Conservation (phyloP, 345 rosid species). For the Gynandropsis gynandra region DNA sequence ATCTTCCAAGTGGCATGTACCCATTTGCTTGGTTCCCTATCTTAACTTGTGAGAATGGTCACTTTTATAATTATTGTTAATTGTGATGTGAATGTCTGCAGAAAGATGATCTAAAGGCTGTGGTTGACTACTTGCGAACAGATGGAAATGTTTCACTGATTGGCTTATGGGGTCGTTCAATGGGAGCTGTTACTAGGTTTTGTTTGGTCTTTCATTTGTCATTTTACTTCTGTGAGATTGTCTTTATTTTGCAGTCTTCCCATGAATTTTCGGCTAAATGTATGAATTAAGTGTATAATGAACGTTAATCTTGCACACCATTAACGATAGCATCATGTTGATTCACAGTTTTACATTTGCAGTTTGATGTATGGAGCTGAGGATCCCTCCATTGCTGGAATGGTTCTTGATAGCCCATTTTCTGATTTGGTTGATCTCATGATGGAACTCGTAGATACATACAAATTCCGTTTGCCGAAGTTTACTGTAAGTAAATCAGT, state of each 20-base stretch:
- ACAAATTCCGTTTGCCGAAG: slow-evolving; percentile 84
- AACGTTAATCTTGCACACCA: slow-evolving; percentile 6
- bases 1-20: too few relatives aligned
- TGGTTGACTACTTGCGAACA: slow-evolving; percentile 69
- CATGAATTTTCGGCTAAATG: too few relatives aligned
- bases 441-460: slow-evolving; percentile 94
- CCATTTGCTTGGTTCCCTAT: too few relatives aligned
- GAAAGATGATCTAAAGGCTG: slow-evolving; percentile 86
- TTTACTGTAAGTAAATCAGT: slow-evolving; percentile 57
- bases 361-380: slow-evolving; percentile 95
- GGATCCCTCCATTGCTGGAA: slow-evolving; percentile 92
- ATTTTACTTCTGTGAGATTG: background rate
- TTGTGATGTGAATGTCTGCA: slow-evolving; percentile 33
- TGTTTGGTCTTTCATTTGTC: slow-evolving; percentile 14
- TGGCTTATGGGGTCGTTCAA: slow-evolving; percentile 94
- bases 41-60: too few relatives aligned
- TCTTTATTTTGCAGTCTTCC: slow-evolving; percentile 8
- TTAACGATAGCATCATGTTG: slow-evolving; percentile 1
- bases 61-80: slow-evolving; percentile 8
- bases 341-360: slow-evolving; percentile 20
- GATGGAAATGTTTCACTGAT: slow-evolving; percentile 89
- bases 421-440: slow-evolving; percentile 89
- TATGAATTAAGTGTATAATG: slow-evolving; percentile 5
- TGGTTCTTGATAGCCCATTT: slow-evolving; percentile 90
- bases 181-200: slow-evolving; percentile 95